Conservation (phyloP, 2,329 filamentous ascomycete species). For the Sarocladiaceae sp. region DNA sequence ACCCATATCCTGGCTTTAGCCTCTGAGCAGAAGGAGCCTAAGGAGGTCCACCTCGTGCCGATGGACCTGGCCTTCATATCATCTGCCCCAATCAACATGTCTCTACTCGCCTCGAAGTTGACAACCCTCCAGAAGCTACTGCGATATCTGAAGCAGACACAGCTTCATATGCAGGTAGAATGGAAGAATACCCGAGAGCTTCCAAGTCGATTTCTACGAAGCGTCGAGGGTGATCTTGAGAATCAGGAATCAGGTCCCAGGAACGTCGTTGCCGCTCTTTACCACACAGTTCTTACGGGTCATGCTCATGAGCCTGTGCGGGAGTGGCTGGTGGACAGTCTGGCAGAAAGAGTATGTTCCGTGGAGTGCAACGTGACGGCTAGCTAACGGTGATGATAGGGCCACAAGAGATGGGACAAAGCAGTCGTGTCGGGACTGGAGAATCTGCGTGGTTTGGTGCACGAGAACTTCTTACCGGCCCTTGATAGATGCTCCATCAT, state of each 20-base stretch:
- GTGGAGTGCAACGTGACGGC: constrained; percentile 9
- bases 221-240: constrained; percentile 68
- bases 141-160: constrained; percentile 75
- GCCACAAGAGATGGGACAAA: constrained; percentile 93
- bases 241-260: constrained; percentile 49
- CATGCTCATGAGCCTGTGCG: constrained; percentile 68
- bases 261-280: constrained; percentile 67
- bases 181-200: constrained; percentile 79
- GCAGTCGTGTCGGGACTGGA: constrained; percentile 72
- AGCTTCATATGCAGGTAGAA: constrained; percentile 72
- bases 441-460: constrained; percentile 68
- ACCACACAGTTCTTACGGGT: constrained; percentile 78
- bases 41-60: constrained; percentile 53
- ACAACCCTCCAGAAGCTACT: constrained; percentile 83
- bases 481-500: constrained; percentile 78
- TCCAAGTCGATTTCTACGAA: constrained; percentile 68
- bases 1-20: constrained; percentile 66
- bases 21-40: constrained; percentile 24
- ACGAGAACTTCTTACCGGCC: constrained; percentile 83
- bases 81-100: constrained; percentile 71
- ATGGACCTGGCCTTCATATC: constrained; percentile 81
- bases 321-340: constrained; percentile 82
- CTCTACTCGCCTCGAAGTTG: constrained; percentile 77
- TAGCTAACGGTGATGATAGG: constrained; percentile 39
- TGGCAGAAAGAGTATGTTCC: constrained; percentile 64